Percentiles rank a stretch among this genome's conserved stretches.
Evolutionary conservation across 2,329 filamentous ascomycete genomes (phyloP).

Genomic region (Pyrenochaeta sp.): DNA sequence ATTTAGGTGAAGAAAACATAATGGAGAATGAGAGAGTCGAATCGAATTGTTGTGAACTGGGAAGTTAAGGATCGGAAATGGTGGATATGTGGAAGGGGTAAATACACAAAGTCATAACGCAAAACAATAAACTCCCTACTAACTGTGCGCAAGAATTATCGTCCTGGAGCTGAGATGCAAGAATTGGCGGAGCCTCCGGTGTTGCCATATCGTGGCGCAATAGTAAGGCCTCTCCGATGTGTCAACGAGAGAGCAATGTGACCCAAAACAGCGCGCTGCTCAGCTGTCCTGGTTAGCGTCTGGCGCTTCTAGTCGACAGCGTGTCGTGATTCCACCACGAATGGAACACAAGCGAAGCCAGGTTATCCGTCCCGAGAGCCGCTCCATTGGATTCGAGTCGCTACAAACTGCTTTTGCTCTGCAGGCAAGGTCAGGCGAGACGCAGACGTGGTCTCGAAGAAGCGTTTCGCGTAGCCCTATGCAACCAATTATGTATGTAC

Average conservation of each 20-base stretch:
- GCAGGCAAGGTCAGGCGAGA: not conserved
- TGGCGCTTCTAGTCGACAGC: not conserved
- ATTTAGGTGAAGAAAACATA: not conserved
- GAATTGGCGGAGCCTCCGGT: not conserved
- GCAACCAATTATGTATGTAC: too few relatives aligned
- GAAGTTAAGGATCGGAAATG: not conserved
- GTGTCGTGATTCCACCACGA: not conserved
- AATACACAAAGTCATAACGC: not conserved
- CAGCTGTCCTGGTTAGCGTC: not conserved
- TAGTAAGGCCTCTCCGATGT: not conserved
- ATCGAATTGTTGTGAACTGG: too few relatives aligned
- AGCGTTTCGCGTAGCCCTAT: not conserved
- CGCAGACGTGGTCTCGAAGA: not conserved
- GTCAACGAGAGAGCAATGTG: not conserved
- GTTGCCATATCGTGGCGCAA: not conserved
- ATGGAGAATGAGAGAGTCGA: not conserved
- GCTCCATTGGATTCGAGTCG: not conserved
- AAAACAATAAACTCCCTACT: too few relatives aligned
- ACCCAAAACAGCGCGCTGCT: not conserved
- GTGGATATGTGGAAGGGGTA: not conserved
- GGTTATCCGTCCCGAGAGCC: not conserved
- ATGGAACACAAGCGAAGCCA: conserved; percentile 1
- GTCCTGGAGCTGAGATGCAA: not conserved
- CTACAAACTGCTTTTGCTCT: not conserved
- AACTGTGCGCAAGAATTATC: not conserved